Conservation (phyloP, 2,329 filamentous ascomycete genomes). For the Canariomyces notabilis region DNA sequence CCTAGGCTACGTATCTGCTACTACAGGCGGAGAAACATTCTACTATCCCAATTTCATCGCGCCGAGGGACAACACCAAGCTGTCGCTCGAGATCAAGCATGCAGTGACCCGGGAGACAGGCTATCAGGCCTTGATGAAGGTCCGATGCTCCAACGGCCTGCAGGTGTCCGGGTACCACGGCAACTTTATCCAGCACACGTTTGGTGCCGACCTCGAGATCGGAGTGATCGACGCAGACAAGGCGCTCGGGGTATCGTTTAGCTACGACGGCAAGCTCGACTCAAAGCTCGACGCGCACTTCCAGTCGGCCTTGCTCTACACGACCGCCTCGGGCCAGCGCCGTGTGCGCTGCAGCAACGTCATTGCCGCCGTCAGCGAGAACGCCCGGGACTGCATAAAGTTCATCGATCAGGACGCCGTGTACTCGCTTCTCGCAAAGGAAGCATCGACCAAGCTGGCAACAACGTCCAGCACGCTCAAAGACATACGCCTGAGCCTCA, state of each 20-base stretch:
- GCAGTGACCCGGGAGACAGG: slow-evolving; percentile 85
- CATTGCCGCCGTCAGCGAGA: slow-evolving; percentile 86
- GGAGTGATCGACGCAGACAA: slow-evolving; percentile 91
- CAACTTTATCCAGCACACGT: slow-evolving; percentile 93
- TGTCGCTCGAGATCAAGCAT: slow-evolving; percentile 81
- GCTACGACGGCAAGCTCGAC: slow-evolving; percentile 96
- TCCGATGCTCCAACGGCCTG: slow-evolving; percentile 92
- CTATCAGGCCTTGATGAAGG: slow-evolving; percentile 96
- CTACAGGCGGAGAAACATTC: slow-evolving; percentile 91
- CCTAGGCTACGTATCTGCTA: slow-evolving; percentile 72
- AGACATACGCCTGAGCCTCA: slow-evolving; percentile 76
- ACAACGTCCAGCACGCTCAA: slow-evolving; percentile 67
- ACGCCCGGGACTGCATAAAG: slow-evolving; percentile 78
- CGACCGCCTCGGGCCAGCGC: slow-evolving; percentile 80
- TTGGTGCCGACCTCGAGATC: slow-evolving; percentile 90
- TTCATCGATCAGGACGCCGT: slow-evolving; percentile 96
- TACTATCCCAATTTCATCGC: slow-evolving; percentile 96
- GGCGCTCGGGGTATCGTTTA: slow-evolving; percentile 84
- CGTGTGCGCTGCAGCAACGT: slow-evolving; percentile 90
- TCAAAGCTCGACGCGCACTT: slow-evolving; percentile 95
- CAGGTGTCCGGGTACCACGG: slow-evolving; percentile 93
- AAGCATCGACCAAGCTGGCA: slow-evolving; percentile 80
- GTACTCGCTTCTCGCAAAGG: slow-evolving; percentile 81
- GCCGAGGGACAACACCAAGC: slow-evolving; percentile 75
- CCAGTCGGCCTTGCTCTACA: slow-evolving; percentile 91